Conservation (phyloP, 1,284 basidiomycete genomes). For the Phylloboletellus chloephorus region DNA sequence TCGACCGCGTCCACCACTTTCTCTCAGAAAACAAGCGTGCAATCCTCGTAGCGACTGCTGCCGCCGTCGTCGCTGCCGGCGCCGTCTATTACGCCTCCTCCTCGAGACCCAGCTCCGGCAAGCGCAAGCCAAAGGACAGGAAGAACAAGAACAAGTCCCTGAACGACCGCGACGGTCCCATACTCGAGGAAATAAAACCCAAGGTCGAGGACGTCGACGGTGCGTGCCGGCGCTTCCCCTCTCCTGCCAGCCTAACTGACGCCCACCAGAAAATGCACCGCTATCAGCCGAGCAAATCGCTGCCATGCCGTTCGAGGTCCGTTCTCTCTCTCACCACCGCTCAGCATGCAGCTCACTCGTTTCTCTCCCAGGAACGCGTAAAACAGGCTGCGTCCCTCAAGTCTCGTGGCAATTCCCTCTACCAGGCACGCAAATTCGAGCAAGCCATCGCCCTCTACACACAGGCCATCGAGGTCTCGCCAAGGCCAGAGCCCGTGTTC, state of each 20-base stretch:
- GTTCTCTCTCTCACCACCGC: background rate
- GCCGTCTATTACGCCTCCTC: constrained; percentile 72
- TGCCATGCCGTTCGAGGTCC: constrained; percentile 52
- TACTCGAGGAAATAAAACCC: constrained; percentile 65
- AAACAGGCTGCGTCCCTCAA: constrained; percentile 80
- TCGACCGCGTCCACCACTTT: constrained; percentile 66
- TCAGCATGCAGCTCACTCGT: constrained; percentile 9
- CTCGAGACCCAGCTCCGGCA: constrained; percentile 33
- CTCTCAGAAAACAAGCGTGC: constrained; percentile 71
- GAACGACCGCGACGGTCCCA: constrained; percentile 57
- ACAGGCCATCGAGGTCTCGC: constrained; percentile 82
- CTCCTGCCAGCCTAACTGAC: constrained; percentile 4
- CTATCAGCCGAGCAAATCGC: constrained; percentile 53
- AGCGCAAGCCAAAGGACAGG: constrained; percentile 49
- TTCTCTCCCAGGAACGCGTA: constrained; percentile 58
- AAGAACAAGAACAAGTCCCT: constrained; percentile 52
- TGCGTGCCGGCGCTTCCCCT: constrained; percentile 13
- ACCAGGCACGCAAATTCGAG: constrained; percentile 73
- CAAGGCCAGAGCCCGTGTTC: constrained; percentile 88
- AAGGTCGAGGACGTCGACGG: constrained; percentile 37
- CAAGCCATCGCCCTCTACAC: constrained; percentile 85
- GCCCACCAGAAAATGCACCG: constrained; percentile 32
- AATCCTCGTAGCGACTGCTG: constrained; percentile 62
- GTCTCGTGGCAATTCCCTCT: constrained; percentile 85
- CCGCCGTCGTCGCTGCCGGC: constrained; percentile 68